Percentiles rank a stretch among this genome's conserved stretches.
Evolutionary conservation across 805 yeast genomes (phyloP).

Genomic region (Wickerhamiella occidentalis): DNA sequence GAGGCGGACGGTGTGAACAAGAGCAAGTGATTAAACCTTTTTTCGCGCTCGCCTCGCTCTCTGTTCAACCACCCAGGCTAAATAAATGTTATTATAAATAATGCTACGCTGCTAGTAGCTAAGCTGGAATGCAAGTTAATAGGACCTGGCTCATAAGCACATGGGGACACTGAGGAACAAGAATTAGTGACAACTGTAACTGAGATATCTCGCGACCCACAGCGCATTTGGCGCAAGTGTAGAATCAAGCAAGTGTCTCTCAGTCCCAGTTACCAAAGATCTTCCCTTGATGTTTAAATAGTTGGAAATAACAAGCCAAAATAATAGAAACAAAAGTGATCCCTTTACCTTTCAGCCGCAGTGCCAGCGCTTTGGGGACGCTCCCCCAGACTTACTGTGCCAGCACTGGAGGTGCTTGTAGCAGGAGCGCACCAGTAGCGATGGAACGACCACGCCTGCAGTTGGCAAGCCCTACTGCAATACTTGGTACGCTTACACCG

Average conservation of each 20-base stretch:
- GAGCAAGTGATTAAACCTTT: not conserved
- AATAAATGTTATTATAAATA: not conserved
- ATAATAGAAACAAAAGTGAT: not conserved
- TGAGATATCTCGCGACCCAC: not conserved
- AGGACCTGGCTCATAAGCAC: not conserved
- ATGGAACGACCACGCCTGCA: conserved; percentile 85
- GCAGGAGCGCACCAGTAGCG: conserved; percentile 69
- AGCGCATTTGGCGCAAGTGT: not conserved
- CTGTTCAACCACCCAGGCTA: not conserved
- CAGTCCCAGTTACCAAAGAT: not conserved
- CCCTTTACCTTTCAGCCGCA: not conserved
- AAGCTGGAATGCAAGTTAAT: not conserved
- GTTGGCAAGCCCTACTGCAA: conserved; percentile 85
- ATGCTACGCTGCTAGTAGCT: conserved; percentile 7
- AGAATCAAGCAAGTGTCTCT: not conserved
- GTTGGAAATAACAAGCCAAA: not conserved
- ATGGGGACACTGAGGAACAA: no score
- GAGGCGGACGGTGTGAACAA: no score
- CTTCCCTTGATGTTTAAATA: not conserved
- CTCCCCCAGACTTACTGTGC: conserved; percentile 10
- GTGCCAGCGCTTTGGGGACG: conserved; percentile 10
- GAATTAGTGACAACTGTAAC: no score
- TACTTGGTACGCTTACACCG: conserved; percentile 91
- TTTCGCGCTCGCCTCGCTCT: not conserved
- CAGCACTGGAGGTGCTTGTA: conserved; percentile 6